phyloP scores from a whole-genome alignment of 1,284 basidiomycete genomes.

The Apiotrichum akiyoshidainum region DNA sequence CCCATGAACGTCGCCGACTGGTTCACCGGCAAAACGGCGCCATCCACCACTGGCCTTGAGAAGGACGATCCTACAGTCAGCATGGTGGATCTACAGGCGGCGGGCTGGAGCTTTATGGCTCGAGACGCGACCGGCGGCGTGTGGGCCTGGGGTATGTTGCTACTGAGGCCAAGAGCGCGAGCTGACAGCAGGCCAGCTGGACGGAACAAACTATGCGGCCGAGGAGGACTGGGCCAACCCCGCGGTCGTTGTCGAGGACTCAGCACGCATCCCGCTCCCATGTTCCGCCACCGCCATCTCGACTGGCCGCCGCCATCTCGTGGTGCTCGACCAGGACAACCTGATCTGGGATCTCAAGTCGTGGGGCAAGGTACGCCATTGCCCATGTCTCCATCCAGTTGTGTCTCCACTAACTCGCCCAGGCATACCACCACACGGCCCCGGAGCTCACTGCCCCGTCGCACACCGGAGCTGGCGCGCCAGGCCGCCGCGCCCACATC shows the following conservation, averaged over 20 bases:
- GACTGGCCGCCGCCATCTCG: constrained; percentile 37
- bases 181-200: constrained; percentile 4
- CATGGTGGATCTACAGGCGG: constrained; percentile 71
- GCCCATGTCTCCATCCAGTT: constrained; percentile 11
- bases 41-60: neutral
- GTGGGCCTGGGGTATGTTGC: constrained; percentile 71
- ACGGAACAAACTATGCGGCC: constrained; percentile 63
- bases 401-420: constrained; percentile 4
- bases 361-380: constrained; percentile 42
- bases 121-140: constrained; percentile 66
- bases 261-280: constrained; percentile 40
- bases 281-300: constrained; percentile 33
- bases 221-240: constrained; percentile 34
- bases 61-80: constrained; percentile 6
- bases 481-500: constrained; percentile 30
- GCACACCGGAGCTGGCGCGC: constrained; percentile 22
- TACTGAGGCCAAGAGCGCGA: too few species aligned
- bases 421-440: constrained; percentile 42
- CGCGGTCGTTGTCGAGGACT: constrained; percentile 27
- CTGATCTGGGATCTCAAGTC: constrained; percentile 45
- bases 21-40: constrained; percentile 1
- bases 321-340: constrained; percentile 45
- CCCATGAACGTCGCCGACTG: constrained; percentile 7
- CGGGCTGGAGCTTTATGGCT: constrained; percentile 62
- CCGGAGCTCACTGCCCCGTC: constrained; percentile 32